phyloP scores from a whole-genome alignment of 1,139 yeast species.

The Saccharomyces uvarum region DNA sequence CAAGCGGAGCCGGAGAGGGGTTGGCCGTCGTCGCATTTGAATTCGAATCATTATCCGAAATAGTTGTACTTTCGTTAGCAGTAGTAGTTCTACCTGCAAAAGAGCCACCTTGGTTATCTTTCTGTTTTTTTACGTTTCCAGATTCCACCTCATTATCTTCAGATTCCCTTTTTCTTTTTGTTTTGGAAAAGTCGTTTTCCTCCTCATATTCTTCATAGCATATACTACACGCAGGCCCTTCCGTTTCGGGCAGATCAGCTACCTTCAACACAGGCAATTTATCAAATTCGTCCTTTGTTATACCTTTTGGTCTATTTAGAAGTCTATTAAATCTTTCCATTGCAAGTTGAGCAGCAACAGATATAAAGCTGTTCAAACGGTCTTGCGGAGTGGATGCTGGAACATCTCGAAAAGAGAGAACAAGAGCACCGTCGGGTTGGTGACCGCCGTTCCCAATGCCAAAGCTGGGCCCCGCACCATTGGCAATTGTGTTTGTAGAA shows the following conservation, averaged over 20 bases:
- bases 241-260: slow-evolving; percentile 29
- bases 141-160: slow-evolving; percentile 22
- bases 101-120: slow-evolving; percentile 11
- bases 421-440: slow-evolving; percentile 33
- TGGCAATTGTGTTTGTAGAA: slow-evolving; percentile 1
- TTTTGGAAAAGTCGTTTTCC: slow-evolving; percentile 8
- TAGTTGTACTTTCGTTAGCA: slow-evolving; percentile 5
- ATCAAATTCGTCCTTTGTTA: slow-evolving; percentile 46
- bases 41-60: slow-evolving; percentile 1
- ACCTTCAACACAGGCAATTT: slow-evolving; percentile 37
- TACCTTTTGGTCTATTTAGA: slow-evolving; percentile 39
- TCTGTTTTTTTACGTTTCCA: slow-evolving; percentile 16
- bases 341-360: slow-evolving; percentile 65
- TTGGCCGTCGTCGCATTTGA: background rate
- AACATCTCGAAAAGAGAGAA: slow-evolving; percentile 55
- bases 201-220: slow-evolving; percentile 55
- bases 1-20: slow-evolving; percentile 3
- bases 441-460: slow-evolving; percentile 5
- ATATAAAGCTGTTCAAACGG: slow-evolving; percentile 43
- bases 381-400: slow-evolving; percentile 33
- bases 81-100: slow-evolving; percentile 6
- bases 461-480: background rate
- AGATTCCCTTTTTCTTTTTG: slow-evolving; percentile 15
- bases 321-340: slow-evolving; percentile 50
- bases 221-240: slow-evolving; percentile 48